Evolutionary conservation across 2,329 filamentous ascomycete genomes (phyloP).

Genomic region (Cladosporium sp.): DNA sequence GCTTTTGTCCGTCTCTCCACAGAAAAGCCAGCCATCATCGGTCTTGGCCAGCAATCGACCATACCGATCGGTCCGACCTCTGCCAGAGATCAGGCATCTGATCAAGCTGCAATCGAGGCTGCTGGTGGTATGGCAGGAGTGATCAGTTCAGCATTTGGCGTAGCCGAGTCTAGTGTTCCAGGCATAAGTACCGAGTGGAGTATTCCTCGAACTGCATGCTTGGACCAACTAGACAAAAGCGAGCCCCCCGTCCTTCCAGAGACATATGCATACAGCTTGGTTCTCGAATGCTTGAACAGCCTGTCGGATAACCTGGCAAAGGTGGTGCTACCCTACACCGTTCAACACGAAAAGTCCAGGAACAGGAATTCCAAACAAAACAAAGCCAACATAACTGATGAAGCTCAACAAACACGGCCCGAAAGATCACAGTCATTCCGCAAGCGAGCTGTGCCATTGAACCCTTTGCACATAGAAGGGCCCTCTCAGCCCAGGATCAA

Average conservation of each 20-base stretch:
- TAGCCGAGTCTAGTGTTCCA: conserved; percentile 60
- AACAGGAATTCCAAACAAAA: conserved; percentile 19
- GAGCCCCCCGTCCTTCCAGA: conserved; percentile 81
- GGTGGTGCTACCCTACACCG: conserved; percentile 86
- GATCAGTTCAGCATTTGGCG: conserved; percentile 67
- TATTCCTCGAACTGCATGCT: conserved; percentile 76
- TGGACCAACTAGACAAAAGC: conserved; percentile 90
- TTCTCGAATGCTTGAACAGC: conserved; percentile 81
- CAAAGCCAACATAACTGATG: conserved; percentile 17
- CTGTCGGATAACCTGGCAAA: conserved; percentile 90
- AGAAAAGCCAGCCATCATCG: conserved; percentile 85
- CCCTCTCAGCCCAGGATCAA: conserved; percentile 67
- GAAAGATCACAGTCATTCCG: conserved; percentile 64
- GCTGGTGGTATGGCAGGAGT: conserved; percentile 77
- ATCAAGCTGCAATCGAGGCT: conserved; percentile 85
- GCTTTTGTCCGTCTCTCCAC: conserved; percentile 89
- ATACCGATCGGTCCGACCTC: conserved; percentile 63
- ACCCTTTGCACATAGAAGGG: conserved; percentile 74
- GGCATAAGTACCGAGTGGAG: conserved; percentile 94
- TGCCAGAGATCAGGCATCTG: conserved; percentile 57
- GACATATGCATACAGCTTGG: conserved; percentile 88
- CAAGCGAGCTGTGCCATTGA: conserved; percentile 73
- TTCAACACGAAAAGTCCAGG: conserved; percentile 63
- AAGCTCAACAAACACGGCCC: conserved; percentile 32
- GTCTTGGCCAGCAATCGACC: conserved; percentile 82